Percentiles rank a stretch among this genome's conserved stretches.
Evolutionary conservation across 768 basidiomycete species (phyloP).

Genomic region (Naganishia onofrii): DNA sequence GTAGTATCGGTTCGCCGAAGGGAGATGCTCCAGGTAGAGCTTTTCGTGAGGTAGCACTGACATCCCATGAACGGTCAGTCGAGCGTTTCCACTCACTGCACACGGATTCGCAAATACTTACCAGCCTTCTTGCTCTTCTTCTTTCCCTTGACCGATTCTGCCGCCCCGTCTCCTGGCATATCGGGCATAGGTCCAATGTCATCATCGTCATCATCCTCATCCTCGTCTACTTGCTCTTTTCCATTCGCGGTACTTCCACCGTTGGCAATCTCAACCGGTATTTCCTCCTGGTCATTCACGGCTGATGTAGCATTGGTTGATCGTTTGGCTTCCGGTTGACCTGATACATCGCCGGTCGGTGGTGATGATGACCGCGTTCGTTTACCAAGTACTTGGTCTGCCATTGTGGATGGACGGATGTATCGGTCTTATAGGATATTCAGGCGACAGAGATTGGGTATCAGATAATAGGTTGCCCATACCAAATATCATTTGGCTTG

Average conservation of each 20-base stretch:
- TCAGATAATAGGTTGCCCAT: neutral
- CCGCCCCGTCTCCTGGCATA: conserved; percentile 32
- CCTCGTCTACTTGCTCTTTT: neutral
- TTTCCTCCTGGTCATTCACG: neutral
- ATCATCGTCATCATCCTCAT: conserved; percentile 26
- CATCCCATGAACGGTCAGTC: conserved; percentile 19
- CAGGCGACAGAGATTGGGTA: neutral
- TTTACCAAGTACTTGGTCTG: conserved; percentile 34
- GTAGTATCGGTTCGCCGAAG: conserved; percentile 86
- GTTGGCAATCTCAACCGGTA: conserved; percentile 36
- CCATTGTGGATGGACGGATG: neutral
- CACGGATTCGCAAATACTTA: conserved; percentile 29
- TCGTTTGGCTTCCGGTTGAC: conserved; percentile 46
- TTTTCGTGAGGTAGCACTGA: conserved; percentile 92
- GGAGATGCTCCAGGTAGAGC: conserved; percentile 86
- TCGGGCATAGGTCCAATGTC: conserved; percentile 45
- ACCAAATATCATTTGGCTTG: no score
- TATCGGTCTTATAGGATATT: neutral
- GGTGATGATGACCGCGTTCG: conserved; percentile 27
- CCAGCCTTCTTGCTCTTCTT: conserved; percentile 50
- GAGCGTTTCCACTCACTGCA: neutral
- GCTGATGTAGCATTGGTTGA: conserved; percentile 10
- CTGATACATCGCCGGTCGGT: conserved; percentile 34
- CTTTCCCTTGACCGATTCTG: conserved; percentile 29
- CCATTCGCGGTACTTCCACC: conserved; percentile 23